These are phyloP conservation scores for Arthrobotrys pseudoclavata DNA, from an alignment of 2,329 filamentous ascomycete genomes.

Conservation along the genomic window DNA sequence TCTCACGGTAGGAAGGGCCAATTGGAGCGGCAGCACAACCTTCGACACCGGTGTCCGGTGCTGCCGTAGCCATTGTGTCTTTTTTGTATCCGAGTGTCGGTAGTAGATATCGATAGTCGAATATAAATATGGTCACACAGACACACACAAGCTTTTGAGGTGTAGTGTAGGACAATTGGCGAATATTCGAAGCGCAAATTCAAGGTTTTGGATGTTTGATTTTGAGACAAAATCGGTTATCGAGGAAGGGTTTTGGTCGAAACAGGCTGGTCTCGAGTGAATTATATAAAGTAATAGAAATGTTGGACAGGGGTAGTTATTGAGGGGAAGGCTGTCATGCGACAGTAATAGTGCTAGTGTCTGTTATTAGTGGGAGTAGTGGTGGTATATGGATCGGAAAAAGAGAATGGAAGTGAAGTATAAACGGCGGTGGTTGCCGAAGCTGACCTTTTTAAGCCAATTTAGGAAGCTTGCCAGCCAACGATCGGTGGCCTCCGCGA, in stretches of 20 bases:
- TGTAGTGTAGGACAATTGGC: background rate
- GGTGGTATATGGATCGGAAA: background rate
- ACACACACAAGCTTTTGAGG: background rate
- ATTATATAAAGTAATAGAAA: conserved; percentile 51
- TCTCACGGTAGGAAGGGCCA: conserved; percentile 63
- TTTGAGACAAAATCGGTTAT: conserved; percentile 37
- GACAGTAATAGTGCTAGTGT: conserved; percentile 14
- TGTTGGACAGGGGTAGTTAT: background rate
- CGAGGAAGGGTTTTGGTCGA: conserved; percentile 10
- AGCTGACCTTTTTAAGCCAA: conserved; percentile 40
- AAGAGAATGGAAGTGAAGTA: background rate
- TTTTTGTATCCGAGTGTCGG: background rate
- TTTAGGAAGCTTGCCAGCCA: conserved; percentile 55
- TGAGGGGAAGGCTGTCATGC: conserved; percentile 52
- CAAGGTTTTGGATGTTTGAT: background rate
- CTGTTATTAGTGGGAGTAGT: background rate
- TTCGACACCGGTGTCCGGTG: conserved; percentile 50
- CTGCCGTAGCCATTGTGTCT: conserved; percentile 48
- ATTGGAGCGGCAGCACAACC: conserved; percentile 61
- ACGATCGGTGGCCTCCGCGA: conserved; percentile 13
- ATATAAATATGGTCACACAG: background rate
- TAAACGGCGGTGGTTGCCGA: conserved; percentile 54
- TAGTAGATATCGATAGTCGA: background rate
- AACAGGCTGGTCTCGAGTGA: conserved; percentile 34
- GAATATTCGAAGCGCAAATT: conserved; percentile 20